A percentile compares a stretch with the other conserved stretches of the same genome.
phyloP scores from a whole-genome alignment of 2,329 filamentous ascomycete species.

The Diaporthe nobilis region DNA sequence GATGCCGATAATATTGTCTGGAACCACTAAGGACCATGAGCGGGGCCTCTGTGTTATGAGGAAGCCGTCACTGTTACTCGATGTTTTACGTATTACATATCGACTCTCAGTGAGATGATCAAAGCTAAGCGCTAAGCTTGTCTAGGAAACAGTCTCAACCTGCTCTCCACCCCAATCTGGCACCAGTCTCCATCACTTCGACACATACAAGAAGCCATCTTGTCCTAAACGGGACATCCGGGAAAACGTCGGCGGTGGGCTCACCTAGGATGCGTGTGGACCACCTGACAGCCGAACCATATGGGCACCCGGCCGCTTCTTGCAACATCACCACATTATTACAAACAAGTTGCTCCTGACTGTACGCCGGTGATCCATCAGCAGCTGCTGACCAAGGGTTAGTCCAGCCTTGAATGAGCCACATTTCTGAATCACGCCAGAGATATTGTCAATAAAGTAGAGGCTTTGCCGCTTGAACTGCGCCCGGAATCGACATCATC shows the following conservation, averaged over 20 bases:
- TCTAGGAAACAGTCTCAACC: no score
- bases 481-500: not conserved
- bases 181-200: no score
- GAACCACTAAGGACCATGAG: no score
- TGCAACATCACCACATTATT: not conserved
- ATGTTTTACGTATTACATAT: no score
- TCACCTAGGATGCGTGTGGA: not conserved
- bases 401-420: not conserved
- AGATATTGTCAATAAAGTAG: not conserved
- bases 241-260: not conserved
- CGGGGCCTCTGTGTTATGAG: no score
- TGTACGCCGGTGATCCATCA: not conserved
- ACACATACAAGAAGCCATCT: not conserved
- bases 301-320: not conserved
- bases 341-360: not conserved
- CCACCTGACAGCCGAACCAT: not conserved
- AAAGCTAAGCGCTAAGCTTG: no score
- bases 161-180: no score
- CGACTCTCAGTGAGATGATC: no score
- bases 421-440: not conserved
- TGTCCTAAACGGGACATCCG: not conserved
- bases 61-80: no score
- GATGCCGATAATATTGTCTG: no score
- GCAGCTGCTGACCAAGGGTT: not conserved
- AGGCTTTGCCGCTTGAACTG: not conserved